Evolutionary conservation across 257 asterid genomes (phyloP), one percentile per base, ranked within the genome.

Genomic region (Schizonepeta tenuifolia): DNA sequence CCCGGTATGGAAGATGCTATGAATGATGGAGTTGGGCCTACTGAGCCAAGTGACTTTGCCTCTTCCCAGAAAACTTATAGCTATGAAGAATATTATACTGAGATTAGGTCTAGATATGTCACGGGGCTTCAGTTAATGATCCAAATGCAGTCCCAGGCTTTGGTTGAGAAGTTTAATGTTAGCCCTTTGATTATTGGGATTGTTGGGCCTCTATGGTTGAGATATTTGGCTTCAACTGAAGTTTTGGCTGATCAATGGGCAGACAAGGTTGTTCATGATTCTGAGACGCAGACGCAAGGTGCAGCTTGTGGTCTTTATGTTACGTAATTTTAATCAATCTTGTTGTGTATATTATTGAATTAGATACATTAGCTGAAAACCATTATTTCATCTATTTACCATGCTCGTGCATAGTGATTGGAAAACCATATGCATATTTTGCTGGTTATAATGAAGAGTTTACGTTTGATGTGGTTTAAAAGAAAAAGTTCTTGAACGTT

Each of bases 181-280:
- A 87, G 89, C 75, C 93, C 97, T 49, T 71, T 87, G 50, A 83
- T 90, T 56, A 58, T 84, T 75, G 95, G 92, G 70, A 83, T 93
- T 22, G 70, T 74, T 26, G 90, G 93, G 35, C 88, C 94, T 31
- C 13, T 89, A 21, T 93, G 96, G 94, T 76, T 93, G 53, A 84
- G 96, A 77, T 80, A 77, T 40, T 69, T 90, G 78, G 87, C 95
- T 65, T 79, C 79, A 74, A 81, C 86, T 44, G 64, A 87, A 77
- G 41, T 90, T 53, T 59, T 80, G 86, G 75, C 80, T 70, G 96
- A 84, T 79, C 88, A 84, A 4, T 90, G 98, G 98, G 96, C 96
- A 0, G 92, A 90, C 61, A 28, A 60, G 51, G 89, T 57, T 47
- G 73, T 86, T 69, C 75, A 78, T 22, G 95, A 84, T 62, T 87